These are phyloP conservation scores for Corymbia calophylla DNA, from an alignment of 441 rosid genomes.

Conservation along the genomic window DNA sequence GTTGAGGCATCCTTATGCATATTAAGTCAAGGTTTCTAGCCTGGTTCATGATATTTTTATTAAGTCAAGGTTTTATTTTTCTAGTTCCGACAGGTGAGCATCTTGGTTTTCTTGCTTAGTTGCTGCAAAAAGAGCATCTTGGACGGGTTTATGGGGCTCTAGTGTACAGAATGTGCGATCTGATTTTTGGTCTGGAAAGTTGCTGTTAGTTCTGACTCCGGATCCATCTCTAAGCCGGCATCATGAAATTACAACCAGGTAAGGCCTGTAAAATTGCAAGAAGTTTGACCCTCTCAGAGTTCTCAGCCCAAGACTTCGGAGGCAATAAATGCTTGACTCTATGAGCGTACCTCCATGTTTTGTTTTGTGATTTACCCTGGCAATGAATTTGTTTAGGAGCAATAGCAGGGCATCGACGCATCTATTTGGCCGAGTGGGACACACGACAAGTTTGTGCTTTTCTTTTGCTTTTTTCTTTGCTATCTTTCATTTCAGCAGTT, in stretches of 20 bases:
- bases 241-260: not conserved
- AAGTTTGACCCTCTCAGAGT: not conserved
- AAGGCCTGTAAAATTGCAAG: not conserved
- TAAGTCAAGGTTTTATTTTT: not conserved
- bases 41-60: not conserved
- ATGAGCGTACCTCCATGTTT: not conserved
- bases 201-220: not conserved
- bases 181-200: not conserved
- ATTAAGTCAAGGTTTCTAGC: not conserved
- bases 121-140: not conserved
- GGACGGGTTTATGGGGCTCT: not conserved
- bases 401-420: not conserved
- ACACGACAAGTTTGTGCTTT: not conserved
- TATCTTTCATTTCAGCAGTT: not conserved
- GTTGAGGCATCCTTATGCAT: not conserved
- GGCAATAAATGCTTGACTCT: not conserved
- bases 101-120: not conserved
- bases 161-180: not conserved
- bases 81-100: not conserved
- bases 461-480: not conserved
- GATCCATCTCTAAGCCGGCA: not conserved
- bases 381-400: not conserved
- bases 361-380: not conserved
- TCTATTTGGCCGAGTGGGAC: not conserved
- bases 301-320: not conserved